Evolutionary conservation across 805 yeast species (phyloP).

Genomic region (Cyberlindnera petersonii): DNA sequence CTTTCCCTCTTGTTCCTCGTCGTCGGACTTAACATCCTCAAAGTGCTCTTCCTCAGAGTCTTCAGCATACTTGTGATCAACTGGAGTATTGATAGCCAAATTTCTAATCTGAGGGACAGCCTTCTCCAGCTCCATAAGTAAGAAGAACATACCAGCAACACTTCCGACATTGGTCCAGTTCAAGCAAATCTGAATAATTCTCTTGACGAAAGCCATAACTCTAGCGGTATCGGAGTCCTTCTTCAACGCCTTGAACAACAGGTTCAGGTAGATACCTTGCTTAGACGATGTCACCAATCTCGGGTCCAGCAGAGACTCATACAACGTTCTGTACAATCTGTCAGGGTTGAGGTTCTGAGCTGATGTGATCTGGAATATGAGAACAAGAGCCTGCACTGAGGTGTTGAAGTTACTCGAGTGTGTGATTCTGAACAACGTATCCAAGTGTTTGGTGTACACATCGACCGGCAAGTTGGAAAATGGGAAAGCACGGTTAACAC

Average conservation of each 20-base stretch:
- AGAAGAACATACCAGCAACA: slow-evolving; percentile 73
- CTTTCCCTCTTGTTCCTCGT: slow-evolving; percentile 27
- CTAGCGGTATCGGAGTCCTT: slow-evolving; percentile 58
- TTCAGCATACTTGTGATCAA: slow-evolving; percentile 47
- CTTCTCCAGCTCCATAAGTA: slow-evolving; percentile 66
- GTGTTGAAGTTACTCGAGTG: slow-evolving; percentile 94
- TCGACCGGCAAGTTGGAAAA: slow-evolving; percentile 73
- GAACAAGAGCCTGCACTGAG: slow-evolving; percentile 83
- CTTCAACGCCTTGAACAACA: slow-evolving; percentile 79
- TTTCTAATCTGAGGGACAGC: slow-evolving; percentile 63
- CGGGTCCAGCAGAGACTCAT: slow-evolving; percentile 84
- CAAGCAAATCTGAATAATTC: slow-evolving; percentile 79
- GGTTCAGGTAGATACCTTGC: slow-evolving; percentile 85
- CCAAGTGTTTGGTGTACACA: slow-evolving; percentile 69
- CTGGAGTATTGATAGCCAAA: slow-evolving; percentile 51
- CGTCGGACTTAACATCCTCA: slow-evolving; percentile 30
- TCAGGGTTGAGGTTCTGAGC: slow-evolving; percentile 54
- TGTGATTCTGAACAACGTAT: slow-evolving; percentile 82
- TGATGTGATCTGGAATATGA: slow-evolving; percentile 74
- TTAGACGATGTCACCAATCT: slow-evolving; percentile 84
- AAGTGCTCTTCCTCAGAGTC: slow-evolving; percentile 34
- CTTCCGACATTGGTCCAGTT: slow-evolving; percentile 90
- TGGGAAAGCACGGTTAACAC: slow-evolving; percentile 94
- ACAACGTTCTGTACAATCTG: slow-evolving; percentile 81
- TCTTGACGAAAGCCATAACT: slow-evolving; percentile 84